Percentiles rank a stretch among this genome's conserved stretches.
phyloP scores from a whole-genome alignment of 129 eudicot species.

The Tagetes patula region DNA sequence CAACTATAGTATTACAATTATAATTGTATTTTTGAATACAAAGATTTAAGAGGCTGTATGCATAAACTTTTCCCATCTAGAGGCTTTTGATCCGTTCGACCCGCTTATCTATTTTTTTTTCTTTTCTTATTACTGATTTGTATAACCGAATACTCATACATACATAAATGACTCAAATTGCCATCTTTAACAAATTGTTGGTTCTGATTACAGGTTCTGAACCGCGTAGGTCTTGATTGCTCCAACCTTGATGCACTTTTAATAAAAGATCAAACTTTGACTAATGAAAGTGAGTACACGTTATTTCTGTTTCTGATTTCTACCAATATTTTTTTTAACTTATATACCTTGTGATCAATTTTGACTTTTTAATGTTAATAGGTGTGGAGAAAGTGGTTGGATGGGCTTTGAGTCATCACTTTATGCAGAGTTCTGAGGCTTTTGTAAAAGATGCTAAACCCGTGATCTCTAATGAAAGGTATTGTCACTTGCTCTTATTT shows the following conservation, averaged over 20 bases:
- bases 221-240: conserved; percentile 58
- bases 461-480: conserved; percentile 79
- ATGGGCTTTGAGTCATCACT: conserved; percentile 92
- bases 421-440: conserved; percentile 67
- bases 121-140: neutral
- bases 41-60: neutral
- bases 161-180: neutral
- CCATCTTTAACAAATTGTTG: neutral
- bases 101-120: neutral
- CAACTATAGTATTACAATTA: conserved; percentile 1
- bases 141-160: neutral
- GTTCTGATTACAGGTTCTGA: conserved; percentile 58
- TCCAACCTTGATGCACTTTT: conserved; percentile 63
- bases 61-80: neutral
- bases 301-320: neutral
- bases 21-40: neutral
- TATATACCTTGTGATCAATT: neutral
- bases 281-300: conserved; percentile 64
- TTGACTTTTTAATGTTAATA: conserved; percentile 23
- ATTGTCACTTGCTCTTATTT: neutral
- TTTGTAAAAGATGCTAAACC: conserved; percentile 54
- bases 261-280: conserved; percentile 84
- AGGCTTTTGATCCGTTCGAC: neutral
- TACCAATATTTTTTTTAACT: neutral
- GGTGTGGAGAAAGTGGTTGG: conserved; percentile 85